These are phyloP conservation scores for Jackrogersella minutella DNA, from an alignment of 495 filamentous ascomycete species.

Conservation along the genomic window DNA sequence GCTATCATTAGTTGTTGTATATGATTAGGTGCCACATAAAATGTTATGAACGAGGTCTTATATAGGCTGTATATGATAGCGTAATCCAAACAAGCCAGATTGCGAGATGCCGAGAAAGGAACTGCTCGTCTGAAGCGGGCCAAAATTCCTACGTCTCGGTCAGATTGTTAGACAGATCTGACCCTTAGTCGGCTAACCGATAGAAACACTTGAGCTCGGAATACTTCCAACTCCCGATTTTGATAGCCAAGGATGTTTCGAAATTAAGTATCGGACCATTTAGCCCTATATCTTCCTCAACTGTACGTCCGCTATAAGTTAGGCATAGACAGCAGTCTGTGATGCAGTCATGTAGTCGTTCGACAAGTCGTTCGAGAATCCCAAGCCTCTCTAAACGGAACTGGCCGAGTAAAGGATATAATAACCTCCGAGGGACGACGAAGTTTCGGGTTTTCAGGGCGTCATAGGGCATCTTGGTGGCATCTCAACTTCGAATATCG, in stretches of 20 bases:
- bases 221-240: constrained; percentile 29
- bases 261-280: constrained; percentile 39
- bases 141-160: constrained; percentile 23
- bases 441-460: background rate
- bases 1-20: constrained; percentile 9
- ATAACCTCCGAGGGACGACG: constrained; percentile 12
- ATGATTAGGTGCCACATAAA: constrained; percentile 30
- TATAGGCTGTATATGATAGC: constrained; percentile 40
- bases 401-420: constrained; percentile 37
- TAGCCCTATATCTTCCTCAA: constrained; percentile 28
- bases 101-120: constrained; percentile 29
- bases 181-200: constrained; percentile 22
- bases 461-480: background rate
- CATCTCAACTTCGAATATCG: constrained; percentile 2
- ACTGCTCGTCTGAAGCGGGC: constrained; percentile 3
- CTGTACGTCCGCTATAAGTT: constrained; percentile 32
- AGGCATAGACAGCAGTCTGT: constrained; percentile 16
- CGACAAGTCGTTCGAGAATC: constrained; percentile 37
- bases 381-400: constrained; percentile 21
- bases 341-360: constrained; percentile 26
- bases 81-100: constrained; percentile 17
- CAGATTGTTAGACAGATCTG: background rate
- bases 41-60: constrained; percentile 4
- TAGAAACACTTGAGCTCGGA: constrained; percentile 13
- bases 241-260: constrained; percentile 26